Conservation (phyloP, 345 rosid species). For the Gynandropsis gynandra region DNA sequence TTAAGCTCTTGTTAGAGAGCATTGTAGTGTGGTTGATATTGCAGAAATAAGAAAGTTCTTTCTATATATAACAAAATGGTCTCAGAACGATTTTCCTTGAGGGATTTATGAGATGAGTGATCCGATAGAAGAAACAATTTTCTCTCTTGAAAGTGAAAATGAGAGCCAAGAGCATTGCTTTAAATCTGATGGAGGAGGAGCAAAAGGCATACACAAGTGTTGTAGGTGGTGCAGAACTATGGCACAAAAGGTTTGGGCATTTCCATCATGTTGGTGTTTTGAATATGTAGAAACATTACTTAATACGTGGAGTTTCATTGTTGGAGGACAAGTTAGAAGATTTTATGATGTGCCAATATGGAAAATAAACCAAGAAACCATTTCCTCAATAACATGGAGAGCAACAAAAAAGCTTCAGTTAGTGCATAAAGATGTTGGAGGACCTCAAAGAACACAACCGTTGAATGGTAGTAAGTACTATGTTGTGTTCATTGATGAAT, state of each 20-base stretch:
- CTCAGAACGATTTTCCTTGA: too few relatives aligned
- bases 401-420: not conserved
- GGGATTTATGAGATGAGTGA: too few relatives aligned
- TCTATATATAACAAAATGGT: too few relatives aligned
- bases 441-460: not conserved
- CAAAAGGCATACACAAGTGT: too few relatives aligned
- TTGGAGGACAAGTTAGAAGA: too few relatives aligned
- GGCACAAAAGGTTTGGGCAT: conserved; percentile 5
- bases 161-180: not conserved
- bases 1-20: too few relatives aligned
- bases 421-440: not conserved
- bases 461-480: not conserved
- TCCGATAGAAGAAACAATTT: too few relatives aligned
- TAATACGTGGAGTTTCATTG: too few relatives aligned
- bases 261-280: not conserved
- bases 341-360: not conserved
- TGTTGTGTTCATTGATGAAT: not conserved
- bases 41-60: too few relatives aligned
- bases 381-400: conserved; percentile 6
- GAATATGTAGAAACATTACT: not conserved
- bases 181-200: too few relatives aligned
- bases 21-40: too few relatives aligned
- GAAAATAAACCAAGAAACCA: not conserved
- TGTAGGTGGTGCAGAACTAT: not conserved
- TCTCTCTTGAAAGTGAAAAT: conserved; percentile 2